Conservation (phyloP, 345 rosid genomes). For the Arabidopsis thaliana region TAIR10.1 NC_003070.9:17080501-17081000, state of each 20-base stretch:
- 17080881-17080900: conserved; percentile 32
- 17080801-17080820: conserved; percentile 75
- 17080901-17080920: conserved; percentile 23
- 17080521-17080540: conserved; percentile 91
- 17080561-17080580: conserved; percentile 75
- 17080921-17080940: neutral
- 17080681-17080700: conserved; percentile 74
- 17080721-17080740: conserved; percentile 7
- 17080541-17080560: conserved; percentile 84
- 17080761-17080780: conserved; percentile 72
- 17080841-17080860: conserved; percentile 69
- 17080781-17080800: conserved; percentile 67
- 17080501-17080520: conserved; percentile 93
- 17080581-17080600: conserved; percentile 97
- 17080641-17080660: conserved; percentile 79
- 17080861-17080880: conserved; percentile 58
- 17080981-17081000: conserved; percentile 4
- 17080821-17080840: conserved; percentile 64
- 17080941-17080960: neutral
- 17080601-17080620: conserved; percentile 75
- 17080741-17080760: conserved; percentile 8
- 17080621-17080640: conserved; percentile 89
- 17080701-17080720: conserved; percentile 43
- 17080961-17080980: conserved; percentile 15
- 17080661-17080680: conserved; percentile 77